Percentiles rank a stretch among this genome's conserved stretches.
phyloP scores from a whole-genome alignment of 78 protist genomes.

The Emiliania huxleyi region DNA sequence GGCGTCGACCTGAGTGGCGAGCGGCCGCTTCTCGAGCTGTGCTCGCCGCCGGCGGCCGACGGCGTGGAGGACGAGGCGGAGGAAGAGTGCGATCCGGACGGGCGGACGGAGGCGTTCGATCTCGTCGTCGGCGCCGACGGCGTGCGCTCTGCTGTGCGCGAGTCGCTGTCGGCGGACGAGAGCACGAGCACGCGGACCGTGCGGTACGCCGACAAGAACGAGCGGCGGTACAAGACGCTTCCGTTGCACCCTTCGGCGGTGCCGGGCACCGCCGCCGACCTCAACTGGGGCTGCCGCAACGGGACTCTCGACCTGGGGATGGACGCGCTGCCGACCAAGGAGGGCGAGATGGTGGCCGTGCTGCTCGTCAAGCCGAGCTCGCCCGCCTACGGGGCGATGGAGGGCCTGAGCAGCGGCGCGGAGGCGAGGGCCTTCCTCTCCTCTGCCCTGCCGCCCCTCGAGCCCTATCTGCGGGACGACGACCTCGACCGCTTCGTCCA shows the following conservation, averaged over 20 bases:
- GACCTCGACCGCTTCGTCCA: background rate
- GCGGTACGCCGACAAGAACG: background rate
- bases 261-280: background rate
- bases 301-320: background rate
- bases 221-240: background rate
- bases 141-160: slow-evolving; percentile 8
- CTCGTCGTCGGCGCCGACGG: slow-evolving; percentile 1
- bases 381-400: background rate
- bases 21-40: background rate
- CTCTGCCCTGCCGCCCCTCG: background rate
- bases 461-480: background rate
- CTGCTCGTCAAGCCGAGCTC: background rate
- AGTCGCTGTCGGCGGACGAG: background rate
- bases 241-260: background rate
- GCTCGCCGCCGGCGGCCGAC: background rate
- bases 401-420: background rate
- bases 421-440: background rate
- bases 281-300: background rate
- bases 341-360: background rate
- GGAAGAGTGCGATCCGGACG: background rate
- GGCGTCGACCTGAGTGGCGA: background rate
- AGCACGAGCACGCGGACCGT: background rate
- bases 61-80: background rate
- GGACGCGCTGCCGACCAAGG: background rate
- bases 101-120: background rate